A percentile compares a stretch with the other conserved stretches of the same genome.
phyloP scores from a whole-genome alignment of 495 filamentous ascomycete genomes.

The Pyrenula aspistea region DNA sequence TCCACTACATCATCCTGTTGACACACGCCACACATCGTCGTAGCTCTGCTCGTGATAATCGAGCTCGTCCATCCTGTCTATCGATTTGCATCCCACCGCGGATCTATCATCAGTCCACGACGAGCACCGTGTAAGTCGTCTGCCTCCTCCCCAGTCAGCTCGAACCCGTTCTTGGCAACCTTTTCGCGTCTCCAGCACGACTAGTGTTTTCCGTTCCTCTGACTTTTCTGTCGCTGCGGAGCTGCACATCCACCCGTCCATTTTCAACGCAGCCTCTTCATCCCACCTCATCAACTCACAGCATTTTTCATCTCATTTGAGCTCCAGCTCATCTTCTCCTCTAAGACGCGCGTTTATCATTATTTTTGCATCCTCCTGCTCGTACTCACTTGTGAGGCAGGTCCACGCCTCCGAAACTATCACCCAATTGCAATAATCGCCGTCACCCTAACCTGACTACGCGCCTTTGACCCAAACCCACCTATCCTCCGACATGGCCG shows the following conservation, averaged over 20 bases:
- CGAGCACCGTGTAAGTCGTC: neutral
- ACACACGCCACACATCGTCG: too few species aligned
- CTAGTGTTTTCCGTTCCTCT: neutral
- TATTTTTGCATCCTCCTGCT: neutral
- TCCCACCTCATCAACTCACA: neutral
- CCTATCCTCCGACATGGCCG: neutral
- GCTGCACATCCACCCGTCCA: neutral
- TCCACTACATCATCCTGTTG: too few species aligned
- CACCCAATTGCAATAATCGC: neutral
- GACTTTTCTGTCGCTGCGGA: neutral
- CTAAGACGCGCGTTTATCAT: neutral
- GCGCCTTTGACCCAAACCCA: neutral
- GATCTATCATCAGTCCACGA: neutral
- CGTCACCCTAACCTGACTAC: neutral
- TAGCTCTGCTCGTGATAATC: neutral
- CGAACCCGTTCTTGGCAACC: neutral
- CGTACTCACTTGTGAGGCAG: neutral
- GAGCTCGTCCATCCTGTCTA: neutral
- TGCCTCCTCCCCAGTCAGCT: neutral
- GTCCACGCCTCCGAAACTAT: neutral
- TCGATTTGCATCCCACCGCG: neutral
- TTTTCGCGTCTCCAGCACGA: neutral
- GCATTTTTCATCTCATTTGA: neutral
- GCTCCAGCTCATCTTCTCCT: neutral
- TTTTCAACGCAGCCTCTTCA: too few species aligned